These are phyloP conservation scores for Candida sithepensis DNA, from an alignment of 805 yeast genomes.

Conservation along the genomic window DNA sequence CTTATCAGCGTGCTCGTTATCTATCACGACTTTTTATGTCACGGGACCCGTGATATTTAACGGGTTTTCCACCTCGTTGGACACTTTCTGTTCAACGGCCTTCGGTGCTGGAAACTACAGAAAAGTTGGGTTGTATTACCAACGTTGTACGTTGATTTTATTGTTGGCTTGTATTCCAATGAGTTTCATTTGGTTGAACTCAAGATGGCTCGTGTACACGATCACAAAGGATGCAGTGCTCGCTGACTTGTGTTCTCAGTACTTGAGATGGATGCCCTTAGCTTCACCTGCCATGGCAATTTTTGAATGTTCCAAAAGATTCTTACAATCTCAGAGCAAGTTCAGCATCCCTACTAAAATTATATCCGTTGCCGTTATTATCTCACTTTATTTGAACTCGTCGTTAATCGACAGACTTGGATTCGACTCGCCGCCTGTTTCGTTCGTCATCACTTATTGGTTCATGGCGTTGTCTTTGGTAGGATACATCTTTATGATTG, in stretches of 20 bases:
- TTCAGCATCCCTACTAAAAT: slow-evolving; percentile 74
- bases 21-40: slow-evolving; percentile 72
- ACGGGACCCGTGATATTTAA: slow-evolving; percentile 70
- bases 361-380: slow-evolving; percentile 61
- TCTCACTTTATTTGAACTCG: slow-evolving; percentile 58
- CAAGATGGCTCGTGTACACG: slow-evolving; percentile 40
- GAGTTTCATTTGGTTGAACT: slow-evolving; percentile 53
- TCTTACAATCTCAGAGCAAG: slow-evolving; percentile 69
- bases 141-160: slow-evolving; percentile 57
- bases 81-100: slow-evolving; percentile 74
- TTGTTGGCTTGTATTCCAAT: slow-evolving; percentile 51
- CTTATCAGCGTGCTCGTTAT: slow-evolving; percentile 67
- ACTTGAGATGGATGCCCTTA: slow-evolving; percentile 47
- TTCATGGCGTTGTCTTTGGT: slow-evolving; percentile 55
- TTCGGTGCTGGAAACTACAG: slow-evolving; percentile 61
- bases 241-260: slow-evolving; percentile 48
- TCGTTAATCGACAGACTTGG: slow-evolving; percentile 61
- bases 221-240: slow-evolving; percentile 40
- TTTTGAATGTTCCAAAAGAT: slow-evolving; percentile 68
- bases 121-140: slow-evolving; percentile 62
- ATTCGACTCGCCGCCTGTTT: slow-evolving; percentile 66
- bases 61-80: slow-evolving; percentile 71
- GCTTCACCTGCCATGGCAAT: slow-evolving; percentile 69
- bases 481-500: slow-evolving; percentile 50
- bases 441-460: slow-evolving; percentile 68